Percentiles rank a stretch among this genome's conserved stretches.
Conservation (phyloP, 805 yeast species). For the Ogataea trehalophila region DNA sequence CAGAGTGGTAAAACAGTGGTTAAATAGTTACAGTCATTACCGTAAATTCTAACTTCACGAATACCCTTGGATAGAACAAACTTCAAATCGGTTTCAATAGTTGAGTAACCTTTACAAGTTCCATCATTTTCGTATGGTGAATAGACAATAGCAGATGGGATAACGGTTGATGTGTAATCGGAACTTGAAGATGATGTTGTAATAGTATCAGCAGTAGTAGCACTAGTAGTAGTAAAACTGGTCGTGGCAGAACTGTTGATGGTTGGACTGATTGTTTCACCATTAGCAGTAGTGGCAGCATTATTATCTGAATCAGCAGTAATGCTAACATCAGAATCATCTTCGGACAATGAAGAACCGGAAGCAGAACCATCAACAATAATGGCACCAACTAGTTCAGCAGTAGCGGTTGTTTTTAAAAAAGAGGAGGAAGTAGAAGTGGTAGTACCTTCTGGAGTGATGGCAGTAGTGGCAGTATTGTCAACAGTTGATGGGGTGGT, state of each 20-base stretch:
- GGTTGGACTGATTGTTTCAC: constrained; percentile 6
- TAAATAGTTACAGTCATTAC: constrained; percentile 78
- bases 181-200: constrained; percentile 32
- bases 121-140: constrained; percentile 73
- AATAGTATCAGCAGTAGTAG: constrained; percentile 27
- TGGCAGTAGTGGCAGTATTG: constrained; percentile 7
- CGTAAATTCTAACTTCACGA: constrained; percentile 67
- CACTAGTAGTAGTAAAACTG: constrained; percentile 16
- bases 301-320: background rate
- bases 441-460: constrained; percentile 2
- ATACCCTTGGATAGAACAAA: constrained; percentile 59
- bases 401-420: constrained; percentile 1
- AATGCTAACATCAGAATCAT: background rate
- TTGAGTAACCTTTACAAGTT: constrained; percentile 54
- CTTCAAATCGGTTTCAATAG: constrained; percentile 55
- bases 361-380: constrained; percentile 2
- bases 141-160: constrained; percentile 62
- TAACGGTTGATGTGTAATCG: constrained; percentile 23
- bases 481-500: constrained; percentile 4
- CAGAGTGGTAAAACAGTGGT: constrained; percentile 61
- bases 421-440: constrained; percentile 5
- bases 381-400: constrained; percentile 4
- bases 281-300: constrained; percentile 2
- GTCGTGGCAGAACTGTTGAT: constrained; percentile 22
- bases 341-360: background rate